A percentile compares a stretch with the other conserved stretches of the same genome.
Evolutionary conservation across 1,284 basidiomycete species (phyloP).

Genomic region (Chalciporus sp.): DNA sequence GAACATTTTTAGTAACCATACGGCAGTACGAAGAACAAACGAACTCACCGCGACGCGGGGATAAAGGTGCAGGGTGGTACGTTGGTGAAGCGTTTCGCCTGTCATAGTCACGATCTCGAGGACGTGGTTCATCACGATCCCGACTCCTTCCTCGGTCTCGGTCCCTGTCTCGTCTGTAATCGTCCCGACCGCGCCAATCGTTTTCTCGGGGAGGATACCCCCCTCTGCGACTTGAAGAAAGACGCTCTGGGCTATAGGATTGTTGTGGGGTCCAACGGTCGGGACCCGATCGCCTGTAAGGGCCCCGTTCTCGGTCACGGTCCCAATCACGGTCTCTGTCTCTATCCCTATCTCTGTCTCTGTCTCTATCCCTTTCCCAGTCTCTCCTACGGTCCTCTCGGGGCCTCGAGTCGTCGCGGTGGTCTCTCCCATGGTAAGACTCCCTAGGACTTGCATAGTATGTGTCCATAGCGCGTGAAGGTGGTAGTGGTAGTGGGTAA

Average conservation of each 20-base stretch:
- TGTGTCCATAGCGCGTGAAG: slow-evolving; percentile 17
- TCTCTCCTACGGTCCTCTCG: slow-evolving; percentile 31
- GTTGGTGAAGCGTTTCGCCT: slow-evolving; percentile 21
- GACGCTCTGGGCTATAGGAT: slow-evolving; percentile 24
- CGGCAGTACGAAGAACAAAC: neutral
- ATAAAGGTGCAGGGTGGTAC: slow-evolving; percentile 20
- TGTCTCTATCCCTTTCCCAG: slow-evolving; percentile 26
- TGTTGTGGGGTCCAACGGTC: slow-evolving; percentile 17
- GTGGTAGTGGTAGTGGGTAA: slow-evolving; percentile 26
- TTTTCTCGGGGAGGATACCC: slow-evolving; percentile 18
- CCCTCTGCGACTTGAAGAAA: slow-evolving; percentile 12
- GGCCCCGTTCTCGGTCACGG: slow-evolving; percentile 20
- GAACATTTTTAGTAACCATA: slow-evolving; percentile 2
- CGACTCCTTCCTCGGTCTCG: slow-evolving; percentile 27
- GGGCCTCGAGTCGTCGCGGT: slow-evolving; percentile 24
- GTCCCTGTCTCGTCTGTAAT: slow-evolving; percentile 30
- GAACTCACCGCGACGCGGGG: slow-evolving; percentile 31
- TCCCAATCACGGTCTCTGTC: slow-evolving; percentile 21
- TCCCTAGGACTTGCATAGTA: slow-evolving; percentile 23
- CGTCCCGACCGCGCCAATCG: slow-evolving; percentile 27
- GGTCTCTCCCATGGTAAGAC: slow-evolving; percentile 24
- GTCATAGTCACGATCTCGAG: slow-evolving; percentile 24
- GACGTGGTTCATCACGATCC: slow-evolving; percentile 26
- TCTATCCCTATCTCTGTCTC: slow-evolving; percentile 9
- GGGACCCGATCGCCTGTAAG: slow-evolving; percentile 17